A percentile compares a stretch with the other conserved stretches of the same genome.
phyloP scores from a whole-genome alignment of 2,329 filamentous ascomycete species.

The Aspergillus nomiae region DNA sequence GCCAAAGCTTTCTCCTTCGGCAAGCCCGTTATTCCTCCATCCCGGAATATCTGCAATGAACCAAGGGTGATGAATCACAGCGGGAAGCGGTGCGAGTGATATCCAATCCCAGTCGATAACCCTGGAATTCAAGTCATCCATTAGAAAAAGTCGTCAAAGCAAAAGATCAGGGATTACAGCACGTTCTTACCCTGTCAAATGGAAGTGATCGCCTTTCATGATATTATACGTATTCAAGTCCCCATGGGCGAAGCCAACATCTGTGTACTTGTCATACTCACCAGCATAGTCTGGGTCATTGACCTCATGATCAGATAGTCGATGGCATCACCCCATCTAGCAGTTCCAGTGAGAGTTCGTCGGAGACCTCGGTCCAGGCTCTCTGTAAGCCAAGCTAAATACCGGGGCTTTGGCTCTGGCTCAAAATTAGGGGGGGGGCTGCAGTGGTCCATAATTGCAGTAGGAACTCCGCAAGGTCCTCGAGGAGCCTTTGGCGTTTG shows the following conservation, averaged over 20 bases:
- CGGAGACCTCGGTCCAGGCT: constrained; percentile 18
- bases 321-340: constrained; percentile 17
- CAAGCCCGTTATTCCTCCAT: constrained; percentile 16
- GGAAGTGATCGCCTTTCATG: constrained; percentile 16
- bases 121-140: neutral
- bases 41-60: constrained; percentile 20
- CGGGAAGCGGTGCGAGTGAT: constrained; percentile 16
- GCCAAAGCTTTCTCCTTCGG: constrained; percentile 13
- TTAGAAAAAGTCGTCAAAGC: neutral
- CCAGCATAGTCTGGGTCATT: constrained; percentile 18
- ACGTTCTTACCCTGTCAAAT: constrained; percentile 16
- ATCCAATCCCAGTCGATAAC: constrained; percentile 22
- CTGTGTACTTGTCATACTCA: constrained; percentile 14
- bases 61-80: constrained; percentile 20
- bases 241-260: constrained; percentile 18
- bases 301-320: constrained; percentile 24
- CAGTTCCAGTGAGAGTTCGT: constrained; percentile 16
- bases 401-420: neutral
- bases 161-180: too few species aligned
- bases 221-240: constrained; percentile 20
- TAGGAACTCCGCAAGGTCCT: constrained; percentile 11
- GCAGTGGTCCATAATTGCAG: constrained; percentile 16
- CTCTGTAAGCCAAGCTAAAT: constrained; percentile 17
- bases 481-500: neutral
- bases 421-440: neutral